Evolutionary conservation across 2,329 filamentous ascomycete genomes (phyloP), one percentile per base, ranked within the genome.

Genomic region (Cryphonectria japonica): DNA sequence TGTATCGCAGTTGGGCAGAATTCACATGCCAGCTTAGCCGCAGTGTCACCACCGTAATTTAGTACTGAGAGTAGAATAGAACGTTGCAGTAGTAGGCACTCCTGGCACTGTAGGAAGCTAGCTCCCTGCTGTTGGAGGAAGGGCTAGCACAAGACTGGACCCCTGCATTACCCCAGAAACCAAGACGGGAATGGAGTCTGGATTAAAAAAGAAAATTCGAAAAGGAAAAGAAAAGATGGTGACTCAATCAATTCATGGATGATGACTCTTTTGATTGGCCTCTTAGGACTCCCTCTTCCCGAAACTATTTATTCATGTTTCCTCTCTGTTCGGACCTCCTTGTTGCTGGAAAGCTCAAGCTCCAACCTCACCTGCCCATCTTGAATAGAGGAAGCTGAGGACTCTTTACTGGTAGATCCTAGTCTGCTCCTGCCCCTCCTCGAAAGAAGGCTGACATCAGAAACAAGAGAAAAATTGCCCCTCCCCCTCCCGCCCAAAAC

Each of bases 161-260:
- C 61, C 37, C 22, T 34, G 37, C 39, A 39, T 67, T 71, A 71
- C 70, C 70, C 70, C 70, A 66, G 70, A 69, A 71, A 66, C 63
- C 52, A 13, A 52, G 50, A 69, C 54, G 54, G 29, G 41, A 52
- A 60, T 22, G 37, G 32, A 67, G 22, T n/a, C 46, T 29, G 6
- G 13, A 6, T 14, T 5, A 26, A 26, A 29, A 57, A 14, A 57
- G 26, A 50, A 50, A n/a, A n/a, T 26, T 26, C 26, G 26, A 29
- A 29, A 14, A 29, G 29, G 13, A n/a, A 29, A 29, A 5, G n/a
- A 29, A 29, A 59, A 59, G 54, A 59, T 29, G 29, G 54, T 32
- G 54, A 59, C 11, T 32, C 26, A 59, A 19, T 8, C 26, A 16
- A 32, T 8, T 19, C 54, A 32, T 32, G 54, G 13, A 6, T 6